Conservation (phyloP, 2,329 filamentous ascomycete species). For the Diplodia seriata region DNA sequence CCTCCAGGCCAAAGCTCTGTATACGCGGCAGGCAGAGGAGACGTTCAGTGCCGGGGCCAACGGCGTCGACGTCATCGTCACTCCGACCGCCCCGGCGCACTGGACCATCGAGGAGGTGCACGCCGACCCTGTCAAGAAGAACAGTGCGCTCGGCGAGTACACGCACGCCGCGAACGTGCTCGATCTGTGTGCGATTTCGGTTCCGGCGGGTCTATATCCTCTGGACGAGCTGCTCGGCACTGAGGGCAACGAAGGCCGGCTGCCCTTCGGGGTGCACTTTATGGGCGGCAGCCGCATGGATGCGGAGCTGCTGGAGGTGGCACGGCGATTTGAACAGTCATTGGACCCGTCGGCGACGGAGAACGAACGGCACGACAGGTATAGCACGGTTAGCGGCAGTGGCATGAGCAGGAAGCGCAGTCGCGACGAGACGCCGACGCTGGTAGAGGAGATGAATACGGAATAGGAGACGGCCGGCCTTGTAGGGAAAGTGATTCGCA, state of each 20-base stretch:
- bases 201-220: conserved; percentile 58
- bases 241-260: conserved; percentile 38
- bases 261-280: conserved; percentile 53
- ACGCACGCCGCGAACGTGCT: conserved; percentile 68
- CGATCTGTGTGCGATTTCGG: conserved; percentile 55
- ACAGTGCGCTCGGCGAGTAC: conserved; percentile 57
- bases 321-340: conserved; percentile 41
- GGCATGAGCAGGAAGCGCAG: conserved; percentile 24
- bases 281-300: conserved; percentile 49
- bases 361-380: conserved; percentile 9
- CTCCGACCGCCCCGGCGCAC: conserved; percentile 59
- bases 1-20: conserved; percentile 43
- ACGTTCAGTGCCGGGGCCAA: conserved; percentile 41
- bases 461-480: conserved; percentile 9
- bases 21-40: conserved; percentile 43
- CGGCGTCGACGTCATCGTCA: conserved; percentile 50
- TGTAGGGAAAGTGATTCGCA: not conserved
- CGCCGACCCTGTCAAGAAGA: conserved; percentile 60
- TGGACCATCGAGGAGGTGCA: conserved; percentile 62
- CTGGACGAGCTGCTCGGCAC: conserved; percentile 40
- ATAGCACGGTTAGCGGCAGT: not conserved
- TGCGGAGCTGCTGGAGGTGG: conserved; percentile 51
- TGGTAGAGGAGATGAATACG: conserved; percentile 27
- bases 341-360: conserved; percentile 6
- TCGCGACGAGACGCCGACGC: conserved; percentile 23